phyloP scores from a whole-genome alignment of 352 stramenopile species.

The Phytophthora sojae region DNA sequence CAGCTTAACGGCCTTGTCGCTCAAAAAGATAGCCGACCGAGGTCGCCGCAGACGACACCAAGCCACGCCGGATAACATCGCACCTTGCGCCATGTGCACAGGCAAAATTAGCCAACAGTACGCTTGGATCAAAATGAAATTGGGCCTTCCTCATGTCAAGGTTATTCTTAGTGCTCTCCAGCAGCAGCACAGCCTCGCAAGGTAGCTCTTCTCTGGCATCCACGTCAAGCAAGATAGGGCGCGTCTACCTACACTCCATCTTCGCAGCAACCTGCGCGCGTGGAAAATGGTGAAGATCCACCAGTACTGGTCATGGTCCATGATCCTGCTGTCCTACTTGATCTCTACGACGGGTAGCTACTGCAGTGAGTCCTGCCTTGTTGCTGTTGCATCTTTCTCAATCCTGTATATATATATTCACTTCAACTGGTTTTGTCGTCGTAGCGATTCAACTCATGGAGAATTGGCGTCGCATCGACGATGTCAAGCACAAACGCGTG shows the following conservation, averaged over 20 bases:
- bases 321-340: conserved; percentile 56
- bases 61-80: not conserved
- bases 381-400: not conserved
- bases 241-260: not conserved
- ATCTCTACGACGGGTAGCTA: conserved; percentile 73
- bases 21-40: no score
- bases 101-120: not conserved
- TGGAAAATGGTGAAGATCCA: conserved; percentile 32
- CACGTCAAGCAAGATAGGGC: not conserved
- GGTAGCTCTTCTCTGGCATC: no score
- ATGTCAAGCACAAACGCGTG: conserved; percentile 35
- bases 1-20: no score
- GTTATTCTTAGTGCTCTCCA: conserved; percentile 3
- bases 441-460: conserved; percentile 77
- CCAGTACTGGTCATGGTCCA: conserved; percentile 58
- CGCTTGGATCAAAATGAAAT: not conserved
- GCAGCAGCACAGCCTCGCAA: no score
- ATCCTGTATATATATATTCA: not conserved
- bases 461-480: conserved; percentile 55
- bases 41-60: no score
- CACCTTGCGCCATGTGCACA: not conserved
- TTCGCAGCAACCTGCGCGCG: not conserved
- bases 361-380: conserved; percentile 49
- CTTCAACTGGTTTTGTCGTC: not conserved
- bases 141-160: not conserved